Evolutionary conservation across 495 filamentous ascomycete genomes (phyloP).

Genomic region (Lichina pygmaea): DNA sequence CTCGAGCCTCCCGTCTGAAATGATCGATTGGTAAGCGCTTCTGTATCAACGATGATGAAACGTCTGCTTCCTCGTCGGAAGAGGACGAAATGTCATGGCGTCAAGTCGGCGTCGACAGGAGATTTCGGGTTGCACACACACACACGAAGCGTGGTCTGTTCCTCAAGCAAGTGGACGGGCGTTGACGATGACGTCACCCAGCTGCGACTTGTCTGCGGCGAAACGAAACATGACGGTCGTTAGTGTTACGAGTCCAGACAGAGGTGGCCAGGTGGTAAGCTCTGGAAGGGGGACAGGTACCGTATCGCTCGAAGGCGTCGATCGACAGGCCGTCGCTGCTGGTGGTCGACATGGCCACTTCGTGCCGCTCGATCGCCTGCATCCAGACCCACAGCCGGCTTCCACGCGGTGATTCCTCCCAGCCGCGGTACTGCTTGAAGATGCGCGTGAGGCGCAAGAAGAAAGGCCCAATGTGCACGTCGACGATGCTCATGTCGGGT

Average conservation of each 20-base stretch:
- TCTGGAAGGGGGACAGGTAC: slow-evolving; percentile 17
- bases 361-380: slow-evolving; percentile 50
- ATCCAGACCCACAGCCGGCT: slow-evolving; percentile 57
- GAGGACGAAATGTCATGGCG: too few species aligned
- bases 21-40: too few species aligned
- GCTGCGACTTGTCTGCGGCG: too few species aligned
- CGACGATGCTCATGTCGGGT: slow-evolving; percentile 43
- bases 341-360: slow-evolving; percentile 50
- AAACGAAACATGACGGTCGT: background rate
- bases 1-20: too few species aligned
- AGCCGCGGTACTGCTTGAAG: slow-evolving; percentile 53
- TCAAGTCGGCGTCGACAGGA: too few species aligned
- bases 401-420: slow-evolving; percentile 42
- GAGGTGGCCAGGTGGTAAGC: background rate
- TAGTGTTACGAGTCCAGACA: background rate
- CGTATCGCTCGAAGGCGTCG: slow-evolving; percentile 42
- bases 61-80: too few species aligned
- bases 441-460: slow-evolving; percentile 49
- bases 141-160: too few species aligned
- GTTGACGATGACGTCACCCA: too few species aligned
- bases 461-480: slow-evolving; percentile 77
- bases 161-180: too few species aligned
- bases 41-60: too few species aligned
- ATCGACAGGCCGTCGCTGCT: slow-evolving; percentile 48
- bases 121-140: too few species aligned